Evolutionary conservation across 2,329 filamentous ascomycete genomes (phyloP).

Genomic region (Phialophora tarda): DNA sequence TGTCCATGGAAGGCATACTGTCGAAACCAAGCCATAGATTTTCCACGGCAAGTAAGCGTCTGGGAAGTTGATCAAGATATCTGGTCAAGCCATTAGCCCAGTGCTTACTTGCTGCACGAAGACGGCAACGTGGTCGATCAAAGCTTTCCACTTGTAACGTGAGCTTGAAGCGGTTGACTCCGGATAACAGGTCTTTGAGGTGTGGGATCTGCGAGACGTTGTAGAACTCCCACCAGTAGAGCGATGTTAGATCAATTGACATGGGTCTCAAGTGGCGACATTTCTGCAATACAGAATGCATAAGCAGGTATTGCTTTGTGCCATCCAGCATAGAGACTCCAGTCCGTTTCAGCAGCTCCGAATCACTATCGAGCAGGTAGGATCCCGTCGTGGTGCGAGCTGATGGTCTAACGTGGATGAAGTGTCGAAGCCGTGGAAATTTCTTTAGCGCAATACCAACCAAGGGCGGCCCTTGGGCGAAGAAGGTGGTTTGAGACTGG

Average conservation of each 20-base stretch:
- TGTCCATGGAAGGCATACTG: background rate
- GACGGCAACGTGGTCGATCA: conserved; percentile 15
- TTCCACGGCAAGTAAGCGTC: background rate
- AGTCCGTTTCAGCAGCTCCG: conserved; percentile 10
- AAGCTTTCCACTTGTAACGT: conserved; percentile 16
- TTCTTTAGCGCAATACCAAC: background rate
- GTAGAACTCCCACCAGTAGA: conserved; percentile 22
- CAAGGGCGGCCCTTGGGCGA: background rate
- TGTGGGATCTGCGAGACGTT: conserved; percentile 14
- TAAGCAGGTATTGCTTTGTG: conserved; percentile 5
- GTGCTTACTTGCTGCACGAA: background rate
- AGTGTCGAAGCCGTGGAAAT: conserved; percentile 8
- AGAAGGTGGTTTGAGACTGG: background rate
- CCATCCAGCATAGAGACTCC: conserved; percentile 8
- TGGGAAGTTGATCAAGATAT: background rate
- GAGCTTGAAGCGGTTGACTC: conserved; percentile 6
- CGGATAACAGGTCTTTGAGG: conserved; percentile 4
- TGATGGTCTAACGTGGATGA: conserved; percentile 3
- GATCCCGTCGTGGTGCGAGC: conserved; percentile 1
- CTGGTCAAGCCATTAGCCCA: conserved; percentile 3
- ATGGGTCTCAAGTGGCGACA: conserved; percentile 10
- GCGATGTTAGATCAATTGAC: conserved; percentile 3
- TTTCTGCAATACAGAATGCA: conserved; percentile 15
- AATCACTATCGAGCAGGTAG: conserved; percentile 9
- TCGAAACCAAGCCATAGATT: conserved; percentile 15